These are phyloP conservation scores for Zea mays DNA, from an alignment of 176 grass and related monocot genomes.

Conservation along the genomic window Zm-B73-REFERENCE-NAM-5.0 NC_050097.1:165517001-165517500, in stretches of 20 bases:
- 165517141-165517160: conserved; percentile 86
- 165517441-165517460: conserved; percentile 90
- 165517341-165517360: conserved; percentile 45
- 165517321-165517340: conserved; percentile 90
- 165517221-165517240: conserved; percentile 91
- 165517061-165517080: conserved; percentile 96
- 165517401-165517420: conserved; percentile 17
- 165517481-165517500: conserved; percentile 95
- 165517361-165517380: neutral
- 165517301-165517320: conserved; percentile 94
- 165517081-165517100: conserved; percentile 83
- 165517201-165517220: conserved; percentile 76
- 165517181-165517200: conserved; percentile 96
- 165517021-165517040: conserved; percentile 98
- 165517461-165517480: conserved; percentile 94
- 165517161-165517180: conserved; percentile 95
- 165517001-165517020: conserved; percentile 97
- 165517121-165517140: conserved; percentile 98
- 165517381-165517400: neutral
- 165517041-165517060: conserved; percentile 95
- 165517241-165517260: conserved; percentile 98
- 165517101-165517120: conserved; percentile 93
- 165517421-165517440: conserved; percentile 59
- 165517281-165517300: conserved; percentile 76
- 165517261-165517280: conserved; percentile 73